Conservation (phyloP, 225 moss, liverwort and hornwort genomes). For the Takakia lepidozioides region DNA sequence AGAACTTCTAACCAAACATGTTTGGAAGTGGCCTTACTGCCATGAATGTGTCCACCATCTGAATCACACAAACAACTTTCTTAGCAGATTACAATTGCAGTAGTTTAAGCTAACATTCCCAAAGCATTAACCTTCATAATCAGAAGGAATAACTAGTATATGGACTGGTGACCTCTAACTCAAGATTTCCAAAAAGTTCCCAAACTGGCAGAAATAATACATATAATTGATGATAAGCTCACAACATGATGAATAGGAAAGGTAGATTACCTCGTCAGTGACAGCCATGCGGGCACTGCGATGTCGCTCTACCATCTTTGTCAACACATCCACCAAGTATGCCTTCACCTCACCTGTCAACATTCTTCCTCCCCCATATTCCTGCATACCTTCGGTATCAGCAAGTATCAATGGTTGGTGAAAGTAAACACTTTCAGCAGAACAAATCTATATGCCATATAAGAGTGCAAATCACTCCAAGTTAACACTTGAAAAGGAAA, state of each 20-base stretch:
- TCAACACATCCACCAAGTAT: constrained; percentile 66
- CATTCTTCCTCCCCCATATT: constrained; percentile 67
- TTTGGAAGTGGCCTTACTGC: constrained; percentile 72
- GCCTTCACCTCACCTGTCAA: constrained; percentile 83
- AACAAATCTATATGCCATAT: too few species aligned
- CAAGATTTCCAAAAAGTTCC: not conserved
- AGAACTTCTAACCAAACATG: constrained; percentile 71
- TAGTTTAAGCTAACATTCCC: too few species aligned
- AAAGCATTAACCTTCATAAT: too few species aligned
- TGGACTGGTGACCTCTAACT: too few species aligned
- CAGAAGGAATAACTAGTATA: too few species aligned
- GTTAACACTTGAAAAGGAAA: too few species aligned
- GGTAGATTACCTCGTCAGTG: constrained; percentile 64
- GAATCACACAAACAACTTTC: constrained; percentile 9
- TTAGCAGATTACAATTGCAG: not conserved
- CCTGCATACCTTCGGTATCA: too few species aligned
- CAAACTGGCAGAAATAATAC: not conserved
- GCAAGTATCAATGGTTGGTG: too few species aligned
- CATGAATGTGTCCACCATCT: constrained; percentile 97
- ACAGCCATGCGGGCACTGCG: constrained; percentile 65
- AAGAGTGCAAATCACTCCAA: not conserved
- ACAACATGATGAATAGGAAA: not conserved
- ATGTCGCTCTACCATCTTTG: constrained; percentile 65
- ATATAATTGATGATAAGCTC: not conserved
- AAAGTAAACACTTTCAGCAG: too few species aligned